phyloP scores from a whole-genome alignment of 164 flowering plant species.

The Nelumbo lutea region DNA sequence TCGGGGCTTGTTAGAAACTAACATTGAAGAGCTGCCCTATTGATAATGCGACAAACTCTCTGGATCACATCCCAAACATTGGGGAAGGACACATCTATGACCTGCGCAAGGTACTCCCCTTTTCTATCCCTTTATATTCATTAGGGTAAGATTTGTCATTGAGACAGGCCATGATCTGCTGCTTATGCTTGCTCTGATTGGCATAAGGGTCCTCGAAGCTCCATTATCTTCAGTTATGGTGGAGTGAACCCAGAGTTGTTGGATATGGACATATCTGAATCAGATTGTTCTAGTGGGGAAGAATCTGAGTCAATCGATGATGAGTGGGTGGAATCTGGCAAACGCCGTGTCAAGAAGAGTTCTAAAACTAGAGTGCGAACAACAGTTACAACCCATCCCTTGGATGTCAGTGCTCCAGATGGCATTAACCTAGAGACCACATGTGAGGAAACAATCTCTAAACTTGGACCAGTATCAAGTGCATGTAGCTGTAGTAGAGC shows the following conservation, averaged over 20 bases:
- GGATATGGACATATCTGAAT: slow-evolving; percentile 91
- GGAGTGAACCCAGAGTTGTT: slow-evolving; percentile 21
- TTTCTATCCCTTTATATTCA: not conserved
- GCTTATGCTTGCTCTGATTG: not conserved
- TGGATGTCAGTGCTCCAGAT: slow-evolving; percentile 9
- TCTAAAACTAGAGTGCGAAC: slow-evolving; percentile 26
- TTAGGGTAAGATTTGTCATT: not conserved
- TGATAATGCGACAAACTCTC: slow-evolving; percentile 12
- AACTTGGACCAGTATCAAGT: slow-evolving; percentile 5
- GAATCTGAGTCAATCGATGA: slow-evolving; percentile 16
- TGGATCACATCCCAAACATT: not conserved
- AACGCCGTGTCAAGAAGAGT: slow-evolving; percentile 15
- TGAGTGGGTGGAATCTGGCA: slow-evolving; percentile 45
- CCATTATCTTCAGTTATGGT: slow-evolving; percentile 22
- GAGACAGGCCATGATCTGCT: not conserved
- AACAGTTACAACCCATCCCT: not conserved
- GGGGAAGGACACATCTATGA: slow-evolving; percentile 47
- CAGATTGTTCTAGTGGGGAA: slow-evolving; percentile 43
- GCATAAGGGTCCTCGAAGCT: slow-evolving; percentile 46
- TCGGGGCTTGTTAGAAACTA: slow-evolving; percentile 28
- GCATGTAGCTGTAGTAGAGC: slow-evolving; percentile 59
- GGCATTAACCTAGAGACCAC: slow-evolving; percentile 17
- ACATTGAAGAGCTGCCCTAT: slow-evolving; percentile 22
- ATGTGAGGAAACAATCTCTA: slow-evolving; percentile 11
- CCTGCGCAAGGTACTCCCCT: slow-evolving; percentile 50